Base-by-base conservation (phyloP, 2,329 filamentous ascomycete genomes). In the Aspergillus fischeri region DNA sequence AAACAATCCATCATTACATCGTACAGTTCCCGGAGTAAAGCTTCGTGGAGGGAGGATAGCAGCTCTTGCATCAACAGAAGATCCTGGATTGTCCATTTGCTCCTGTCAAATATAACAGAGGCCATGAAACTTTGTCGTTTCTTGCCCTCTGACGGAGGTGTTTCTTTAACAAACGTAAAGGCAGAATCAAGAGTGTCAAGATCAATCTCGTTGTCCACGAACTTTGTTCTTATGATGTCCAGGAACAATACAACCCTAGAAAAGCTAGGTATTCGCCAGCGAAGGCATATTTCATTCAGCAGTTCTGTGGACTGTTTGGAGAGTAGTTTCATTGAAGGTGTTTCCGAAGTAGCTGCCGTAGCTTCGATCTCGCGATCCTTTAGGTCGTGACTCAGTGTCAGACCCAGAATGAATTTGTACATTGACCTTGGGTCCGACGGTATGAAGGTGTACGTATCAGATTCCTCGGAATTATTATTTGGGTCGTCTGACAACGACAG, bases 211-310 rank as follows among this genome's bases (percentile, higher is more conserved):
- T 90, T 86, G 63, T 96, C 89, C 49, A 91, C 78, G 69, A 92
- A 97, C 72, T 94, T 94, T 66, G 92, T 88, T 24, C 88, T 83
- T 6, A 91, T 83, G 55, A 95, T 89, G 75, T 97, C 94, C 38
- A 97, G 77, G 66, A 96, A 87, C 5, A 93, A 76, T 5, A 96
- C 86, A 52, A 91, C 81, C 48, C 92, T 85, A 3, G 91, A 91
- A 67, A 87, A 91, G 62, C 88, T 86, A 2, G 93, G 92, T 60
- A 99, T 83, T 51, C 94, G 87, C 94, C 94, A 99, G 67, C 92
- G 86, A 60, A 91, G 79, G 58, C 88, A 90, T 56, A 97, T 82
- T 72, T 97, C 93, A 59, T 88, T 89, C 60, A 99, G 76, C 49
- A 99, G 78, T 55, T 97, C 92, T 51, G 86, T 83, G 2, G 91